Evolutionary conservation across 1,139 yeast genomes (phyloP), one percentile per base, ranked within the genome.

Genomic region (Eremothecium cymbalariae): DNA sequence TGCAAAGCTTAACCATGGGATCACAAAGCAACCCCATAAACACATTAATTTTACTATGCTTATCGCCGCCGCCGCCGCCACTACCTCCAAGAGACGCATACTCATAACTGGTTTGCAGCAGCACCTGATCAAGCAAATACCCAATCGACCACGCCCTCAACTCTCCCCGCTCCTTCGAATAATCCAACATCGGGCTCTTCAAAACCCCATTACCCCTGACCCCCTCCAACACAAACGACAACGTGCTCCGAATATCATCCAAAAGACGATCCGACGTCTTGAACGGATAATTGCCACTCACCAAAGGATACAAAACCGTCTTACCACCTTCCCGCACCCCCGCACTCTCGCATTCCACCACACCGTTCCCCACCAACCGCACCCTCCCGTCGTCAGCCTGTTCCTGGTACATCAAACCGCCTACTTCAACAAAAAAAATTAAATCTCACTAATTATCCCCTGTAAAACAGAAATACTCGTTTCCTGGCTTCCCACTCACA

Each of bases 241-340:
- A 37, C 12, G 38, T 16, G 9, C 44, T 38, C 18, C 70, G 63
- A 26, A 79, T 53, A 48, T 80, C 90, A 50, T 78, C 85, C 18
- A 79, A 46, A 19, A 80, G 64, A 34, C 90, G 62, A 46, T 79
- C 79, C 18, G 77, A 59, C 0, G 88, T 77, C 48, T 80, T 80
- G 57, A 72, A 75, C 2, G 57, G 55, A 24, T 43, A 46, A 7
- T 31, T 27, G 5, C 32, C 30, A 9, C 34, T 31, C 4, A 74
- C 67, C 29, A 44, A 38, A 27, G 53, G 50, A 28, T 53, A 55
- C 33, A 55, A 29, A 5, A 53, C 31, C 9, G 42, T 41, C 14
- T 42, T 48, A 6, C 60, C 60, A 33, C 45, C 47, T 33, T 55
- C 59, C 17, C 27, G 16, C 18, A 31, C n/a, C n/a, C n/a, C n/a